Evolutionary conservation across 2,329 filamentous ascomycete species (phyloP), one percentile per base, ranked within the genome.

Genomic region (Alternaria atra): DNA sequence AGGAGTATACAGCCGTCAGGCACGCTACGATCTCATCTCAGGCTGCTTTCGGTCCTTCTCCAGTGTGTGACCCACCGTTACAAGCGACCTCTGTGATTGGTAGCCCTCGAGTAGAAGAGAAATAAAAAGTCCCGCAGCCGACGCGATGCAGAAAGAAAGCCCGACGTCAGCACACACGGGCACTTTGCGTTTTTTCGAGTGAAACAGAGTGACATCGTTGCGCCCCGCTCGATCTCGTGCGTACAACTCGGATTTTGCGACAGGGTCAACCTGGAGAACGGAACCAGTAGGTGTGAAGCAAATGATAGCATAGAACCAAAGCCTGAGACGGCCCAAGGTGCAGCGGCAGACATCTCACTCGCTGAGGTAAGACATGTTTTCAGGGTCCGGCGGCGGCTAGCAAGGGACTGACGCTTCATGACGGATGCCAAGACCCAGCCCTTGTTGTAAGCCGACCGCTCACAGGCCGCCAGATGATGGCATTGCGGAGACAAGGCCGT

Each of bases 341-440:
- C 56, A 50, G 43, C 59, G 58, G 57, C 58, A 67, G 48, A 47
- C 55, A 60, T 62, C 62, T 64, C 62, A 67, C 60, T 61, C 58
- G 64, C 58, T 61, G 58, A 65, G 47, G 40, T 46, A 44, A 42
- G 42, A 32, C 32, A 51, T 46, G 55, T 60, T 59, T 61, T 62
- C 66, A 70, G 67, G 67, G 67, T 70, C 67, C 66, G 66, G 40
- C 15, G 32, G 29, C 44, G 39, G 54, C 60, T 56, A 52, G 52
- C 61, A 65, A 37, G 61, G 64, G 20, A 13, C 13, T 37, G 37
- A 56, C 37, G 66, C 59, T 34, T n/a, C 34, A 66, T 70, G 69
- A 70, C 56, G 65, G 65, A 44, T 60, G 69, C 69, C 69, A 68
- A 69, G 69, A 34, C 3, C 0, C 5, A 7, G 20, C 30, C 51